Evolutionary conservation across 2,329 filamentous ascomycete genomes (phyloP), one percentile per base, ranked within the genome.

Genomic region (Zopfia rhizophila): DNA sequence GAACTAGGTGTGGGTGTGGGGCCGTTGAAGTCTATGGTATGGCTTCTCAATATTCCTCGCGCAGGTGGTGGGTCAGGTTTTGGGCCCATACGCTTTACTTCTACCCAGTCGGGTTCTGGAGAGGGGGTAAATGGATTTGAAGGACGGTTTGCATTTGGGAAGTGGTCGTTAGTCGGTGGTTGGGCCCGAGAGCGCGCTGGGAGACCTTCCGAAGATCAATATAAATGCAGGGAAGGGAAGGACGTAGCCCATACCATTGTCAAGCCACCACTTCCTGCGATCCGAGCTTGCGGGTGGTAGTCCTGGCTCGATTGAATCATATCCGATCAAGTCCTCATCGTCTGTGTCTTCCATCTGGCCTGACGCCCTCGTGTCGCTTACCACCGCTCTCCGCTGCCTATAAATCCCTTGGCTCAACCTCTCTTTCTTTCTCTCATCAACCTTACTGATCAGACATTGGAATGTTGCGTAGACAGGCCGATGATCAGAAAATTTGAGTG

Each of bases 381-480:
- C 81, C 10, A 89, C 84, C 1, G 77, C 77, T 41, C 88, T 83
- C 32, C 86, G 83, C 53, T 79, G 78, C 16, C 81, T 77, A 66
- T 97, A 97, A 8, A 97, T 78, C 39, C 88, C 81, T 22, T 82
- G 82, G 62, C 88, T 89, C 33, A 97, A 84, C 3, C 77, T 73
- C 51, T 92, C 87, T 56, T 90, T 91, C 40, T 81, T 76, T 17
- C 72, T 74, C 66, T 96, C 90, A 56, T 99, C 83, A 8, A 97
- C 77, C 31, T 94, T 85, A 55, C 80, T 92, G 39, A 97, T 88
- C 1, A 81, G 84, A 70, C 92, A 95, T 56, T 91, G 83, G 65
- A 99, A 99, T 0, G 85, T 85, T 10, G 91, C 92, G 72, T 90
- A 97, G 0, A 99, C 93, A 2, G 94, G 94, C n/a, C 92, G 84